Evolutionary conservation across 768 basidiomycete species (phyloP).

Genomic region (Amanita jacksonii): DNA sequence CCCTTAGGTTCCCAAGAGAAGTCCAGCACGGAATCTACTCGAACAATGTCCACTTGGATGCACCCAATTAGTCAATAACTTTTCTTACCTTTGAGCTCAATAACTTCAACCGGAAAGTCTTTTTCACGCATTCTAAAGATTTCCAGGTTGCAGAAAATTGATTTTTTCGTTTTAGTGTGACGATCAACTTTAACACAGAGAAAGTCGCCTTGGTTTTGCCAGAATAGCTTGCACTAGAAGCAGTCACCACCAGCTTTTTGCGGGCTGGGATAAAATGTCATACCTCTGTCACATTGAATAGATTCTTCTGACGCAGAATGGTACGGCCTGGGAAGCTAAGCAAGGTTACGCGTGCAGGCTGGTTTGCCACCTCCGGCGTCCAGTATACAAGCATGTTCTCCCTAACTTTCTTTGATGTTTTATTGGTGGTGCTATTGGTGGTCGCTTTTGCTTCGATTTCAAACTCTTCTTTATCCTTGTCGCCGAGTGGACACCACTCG

Average conservation of each 20-base stretch:
- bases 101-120: conserved; percentile 93
- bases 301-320: conserved; percentile 86
- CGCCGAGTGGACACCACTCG: conserved; percentile 94
- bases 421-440: conserved; percentile 27
- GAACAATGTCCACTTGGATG: background rate
- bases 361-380: conserved; percentile 94
- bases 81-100: conserved; percentile 83
- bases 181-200: conserved; percentile 98
- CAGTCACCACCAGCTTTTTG: background rate
- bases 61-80: background rate
- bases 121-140: conserved; percentile 97
- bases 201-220: conserved; percentile 98
- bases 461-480: conserved; percentile 73
- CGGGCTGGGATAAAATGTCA: background rate
- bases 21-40: conserved; percentile 80
- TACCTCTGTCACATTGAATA: conserved; percentile 95
- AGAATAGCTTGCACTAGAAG: conserved; percentile 87
- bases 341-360: conserved; percentile 94
- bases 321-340: conserved; percentile 79
- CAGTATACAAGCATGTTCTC: conserved; percentile 97
- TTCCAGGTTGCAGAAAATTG: conserved; percentile 95
- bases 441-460: conserved; percentile 38
- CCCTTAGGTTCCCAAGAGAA: conserved; percentile 99
- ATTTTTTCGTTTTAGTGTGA: conserved; percentile 98
- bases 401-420: conserved; percentile 49